These are phyloP conservation scores for Tolypocladium cylindrosporum DNA, from an alignment of 2,329 filamentous ascomycete genomes.

Conservation along the genomic window DNA sequence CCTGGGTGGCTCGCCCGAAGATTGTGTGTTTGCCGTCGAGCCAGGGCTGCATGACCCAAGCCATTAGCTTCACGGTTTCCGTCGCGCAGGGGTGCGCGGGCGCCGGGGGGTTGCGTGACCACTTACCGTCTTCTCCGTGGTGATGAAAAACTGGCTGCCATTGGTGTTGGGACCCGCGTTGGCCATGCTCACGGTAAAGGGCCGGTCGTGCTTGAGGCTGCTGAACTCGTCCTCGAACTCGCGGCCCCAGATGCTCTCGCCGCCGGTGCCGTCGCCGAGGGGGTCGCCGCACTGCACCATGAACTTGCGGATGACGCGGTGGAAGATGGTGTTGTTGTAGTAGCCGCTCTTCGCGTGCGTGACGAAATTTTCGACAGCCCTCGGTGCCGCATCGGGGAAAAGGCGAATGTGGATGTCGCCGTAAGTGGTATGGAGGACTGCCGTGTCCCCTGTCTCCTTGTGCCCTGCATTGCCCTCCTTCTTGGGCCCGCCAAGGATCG, in stretches of 20 bases:
- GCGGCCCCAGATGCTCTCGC: slow-evolving; percentile 84
- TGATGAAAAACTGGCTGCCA: slow-evolving; percentile 96
- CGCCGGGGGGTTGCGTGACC: background rate
- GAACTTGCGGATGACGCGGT: slow-evolving; percentile 93
- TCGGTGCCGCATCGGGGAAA: slow-evolving; percentile 87
- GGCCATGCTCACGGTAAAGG: slow-evolving; percentile 95
- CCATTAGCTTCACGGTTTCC: background rate
- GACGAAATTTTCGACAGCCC: slow-evolving; percentile 94
- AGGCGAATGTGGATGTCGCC: slow-evolving; percentile 91
- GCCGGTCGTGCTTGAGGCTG: slow-evolving; percentile 83
- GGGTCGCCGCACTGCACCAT: slow-evolving; percentile 99
- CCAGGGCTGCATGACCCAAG: slow-evolving; percentile 53
- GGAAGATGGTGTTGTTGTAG: slow-evolving; percentile 97
- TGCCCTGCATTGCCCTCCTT: slow-evolving; percentile 45
- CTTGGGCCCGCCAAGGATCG: slow-evolving; percentile 41
- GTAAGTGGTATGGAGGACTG: slow-evolving; percentile 82
- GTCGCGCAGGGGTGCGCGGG: background rate
- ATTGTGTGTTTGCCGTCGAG: slow-evolving; percentile 93
- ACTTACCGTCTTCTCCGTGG: slow-evolving; percentile 83
- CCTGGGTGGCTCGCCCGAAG: slow-evolving; percentile 82
- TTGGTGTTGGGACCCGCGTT: slow-evolving; percentile 95
- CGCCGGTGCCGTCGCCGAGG: slow-evolving; percentile 81
- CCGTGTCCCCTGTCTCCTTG: slow-evolving; percentile 65
- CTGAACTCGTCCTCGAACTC: slow-evolving; percentile 95
- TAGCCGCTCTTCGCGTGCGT: slow-evolving; percentile 84